Percentiles rank a stretch among this genome's conserved stretches.
phyloP scores from a whole-genome alignment of 1,284 basidiomycete genomes.

The Tilletia walkeri region DNA sequence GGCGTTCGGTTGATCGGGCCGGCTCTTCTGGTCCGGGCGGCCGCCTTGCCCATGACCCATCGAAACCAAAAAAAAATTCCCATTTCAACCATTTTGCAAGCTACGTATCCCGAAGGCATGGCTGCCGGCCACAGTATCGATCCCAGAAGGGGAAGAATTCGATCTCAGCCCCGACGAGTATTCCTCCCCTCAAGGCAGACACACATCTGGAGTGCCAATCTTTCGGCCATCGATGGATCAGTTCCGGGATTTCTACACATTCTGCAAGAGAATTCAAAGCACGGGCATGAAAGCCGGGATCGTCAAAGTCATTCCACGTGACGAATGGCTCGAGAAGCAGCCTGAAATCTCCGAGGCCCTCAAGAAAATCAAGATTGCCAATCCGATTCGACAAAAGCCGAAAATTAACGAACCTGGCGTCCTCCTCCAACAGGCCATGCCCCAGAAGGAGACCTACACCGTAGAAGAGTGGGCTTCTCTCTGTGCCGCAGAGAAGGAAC shows the following conservation, averaged over 20 bases:
- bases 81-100: no score
- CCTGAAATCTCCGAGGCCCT: conserved; percentile 36
- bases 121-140: neutral
- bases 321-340: conserved; percentile 48
- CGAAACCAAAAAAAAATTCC: no score
- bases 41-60: no score
- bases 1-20: no score
- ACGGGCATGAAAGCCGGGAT: conserved; percentile 51
- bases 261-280: conserved; percentile 48
- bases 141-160: neutral
- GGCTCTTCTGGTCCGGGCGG: no score
- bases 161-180: neutral
- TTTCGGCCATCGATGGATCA: conserved; percentile 52
- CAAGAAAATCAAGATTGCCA: conserved; percentile 42
- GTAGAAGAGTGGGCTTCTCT: neutral
- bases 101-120: neutral
- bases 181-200: neutral
- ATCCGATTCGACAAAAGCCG: conserved; percentile 51
- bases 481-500: neutral
- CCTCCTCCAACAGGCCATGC: conserved; percentile 50
- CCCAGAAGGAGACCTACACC: conserved; percentile 29
- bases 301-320: conserved; percentile 51
- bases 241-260: conserved; percentile 52
- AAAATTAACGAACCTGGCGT: conserved; percentile 42
- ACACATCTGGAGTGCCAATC: conserved; percentile 41